Percentiles rank a stretch among this genome's conserved stretches.
Evolutionary conservation across 2,329 filamentous ascomycete genomes (phyloP).

Genomic region (Colletotrichum brevisporum): DNA sequence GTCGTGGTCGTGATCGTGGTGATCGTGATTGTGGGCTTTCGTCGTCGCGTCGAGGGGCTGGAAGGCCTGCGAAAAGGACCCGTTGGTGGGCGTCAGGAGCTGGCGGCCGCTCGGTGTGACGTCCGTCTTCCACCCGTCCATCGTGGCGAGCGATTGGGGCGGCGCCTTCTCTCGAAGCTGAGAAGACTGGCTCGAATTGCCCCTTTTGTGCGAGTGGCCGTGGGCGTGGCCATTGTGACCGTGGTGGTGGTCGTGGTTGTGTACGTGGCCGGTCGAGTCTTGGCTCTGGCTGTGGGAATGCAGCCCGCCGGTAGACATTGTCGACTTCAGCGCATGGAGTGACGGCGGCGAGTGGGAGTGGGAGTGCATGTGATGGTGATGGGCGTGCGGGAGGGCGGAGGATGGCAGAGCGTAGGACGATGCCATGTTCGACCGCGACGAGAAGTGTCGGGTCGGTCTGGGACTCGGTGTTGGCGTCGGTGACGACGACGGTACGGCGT

Average conservation of each 20-base stretch:
- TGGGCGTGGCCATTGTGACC: constrained; percentile 46
- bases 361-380: constrained; percentile 59
- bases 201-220: constrained; percentile 45
- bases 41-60: constrained; percentile 36
- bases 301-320: constrained; percentile 45
- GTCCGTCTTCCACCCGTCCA: constrained; percentile 58
- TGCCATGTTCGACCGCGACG: constrained; percentile 54
- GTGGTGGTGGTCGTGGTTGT: constrained; percentile 48
- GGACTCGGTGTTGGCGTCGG: constrained; percentile 17
- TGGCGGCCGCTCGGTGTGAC: constrained; percentile 57
- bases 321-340: constrained; percentile 56
- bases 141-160: constrained; percentile 51
- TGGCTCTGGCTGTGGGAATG: constrained; percentile 48
- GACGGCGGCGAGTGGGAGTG: constrained; percentile 56
- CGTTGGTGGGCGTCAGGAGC: constrained; percentile 51
- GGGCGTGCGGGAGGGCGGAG: constrained; percentile 63
- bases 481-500: constrained; percentile 15
- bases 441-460: constrained; percentile 26
- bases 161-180: constrained; percentile 49
- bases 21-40: constrained; percentile 42
- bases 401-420: constrained; percentile 69
- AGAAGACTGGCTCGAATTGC: constrained; percentile 31
- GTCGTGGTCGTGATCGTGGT: constrained; percentile 49
- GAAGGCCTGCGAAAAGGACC: constrained; percentile 37
- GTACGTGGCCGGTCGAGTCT: constrained; percentile 46